These are phyloP conservation scores for Calonectria fujianensis DNA, from an alignment of 2,329 filamentous ascomycete genomes.

Conservation along the genomic window DNA sequence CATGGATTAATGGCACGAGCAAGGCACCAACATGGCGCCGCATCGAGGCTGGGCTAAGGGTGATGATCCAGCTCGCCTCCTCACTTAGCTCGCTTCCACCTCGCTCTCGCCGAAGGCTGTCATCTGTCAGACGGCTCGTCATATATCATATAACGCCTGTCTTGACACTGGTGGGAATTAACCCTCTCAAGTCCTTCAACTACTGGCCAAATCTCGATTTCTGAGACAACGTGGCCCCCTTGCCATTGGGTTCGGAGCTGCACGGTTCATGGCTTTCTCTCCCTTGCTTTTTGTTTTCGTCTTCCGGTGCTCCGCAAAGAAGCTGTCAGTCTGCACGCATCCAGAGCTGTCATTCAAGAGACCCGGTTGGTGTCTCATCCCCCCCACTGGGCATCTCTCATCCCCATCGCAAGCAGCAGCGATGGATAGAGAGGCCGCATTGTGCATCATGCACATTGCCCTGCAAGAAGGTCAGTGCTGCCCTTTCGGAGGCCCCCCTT, in stretches of 20 bases:
- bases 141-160: slow-evolving; percentile 48
- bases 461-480: slow-evolving; percentile 32
- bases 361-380: slow-evolving; percentile 47
- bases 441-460: slow-evolving; percentile 39
- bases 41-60: neutral
- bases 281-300: slow-evolving; percentile 51
- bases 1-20: neutral
- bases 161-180: slow-evolving; percentile 41
- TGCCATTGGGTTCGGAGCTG: slow-evolving; percentile 42
- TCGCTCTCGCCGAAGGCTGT: slow-evolving; percentile 23
- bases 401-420: slow-evolving; percentile 40
- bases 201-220: slow-evolving; percentile 34
- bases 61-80: neutral
- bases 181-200: slow-evolving; percentile 35
- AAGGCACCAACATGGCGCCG: neutral
- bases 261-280: slow-evolving; percentile 33
- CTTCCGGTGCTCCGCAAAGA: slow-evolving; percentile 43
- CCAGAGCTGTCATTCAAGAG: slow-evolving; percentile 31
- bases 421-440: slow-evolving; percentile 30
- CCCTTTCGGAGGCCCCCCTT: slow-evolving; percentile 42
- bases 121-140: slow-evolving; percentile 48
- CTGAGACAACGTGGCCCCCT: slow-evolving; percentile 41
- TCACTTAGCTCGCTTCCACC: neutral
- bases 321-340: slow-evolving; percentile 16
- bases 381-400: neutral